Percentiles rank a stretch among this genome's conserved stretches.
Conservation (phyloP, 2,329 filamentous ascomycete genomes). For the Blastomyces parvus region DNA sequence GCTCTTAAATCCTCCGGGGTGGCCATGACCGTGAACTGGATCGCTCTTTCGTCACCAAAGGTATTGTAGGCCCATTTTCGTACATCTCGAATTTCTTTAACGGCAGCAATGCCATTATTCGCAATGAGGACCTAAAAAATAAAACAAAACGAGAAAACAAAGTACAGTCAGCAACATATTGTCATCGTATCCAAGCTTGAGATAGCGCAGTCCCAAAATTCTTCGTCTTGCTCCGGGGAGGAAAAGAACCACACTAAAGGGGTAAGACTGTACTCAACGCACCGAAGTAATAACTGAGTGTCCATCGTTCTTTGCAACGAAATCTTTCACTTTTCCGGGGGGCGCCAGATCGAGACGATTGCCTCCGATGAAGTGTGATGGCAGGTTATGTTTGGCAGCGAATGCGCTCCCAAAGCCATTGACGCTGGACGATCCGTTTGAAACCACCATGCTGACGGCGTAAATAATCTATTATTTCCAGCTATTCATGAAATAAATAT, state of each 20-base stretch:
- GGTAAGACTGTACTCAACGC: slow-evolving; percentile 33
- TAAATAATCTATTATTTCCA: slow-evolving; percentile 1
- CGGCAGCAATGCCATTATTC: slow-evolving; percentile 98
- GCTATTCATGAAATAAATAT: not conserved
- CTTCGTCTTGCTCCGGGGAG: not conserved
- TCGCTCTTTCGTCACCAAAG: slow-evolving; percentile 94
- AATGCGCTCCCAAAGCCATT: slow-evolving; percentile 55
- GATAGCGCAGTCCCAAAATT: not conserved
- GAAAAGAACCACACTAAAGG: not conserved
- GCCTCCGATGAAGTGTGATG: slow-evolving; percentile 93
- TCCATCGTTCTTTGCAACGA: slow-evolving; percentile 77
- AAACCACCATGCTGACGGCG: slow-evolving; percentile 31
- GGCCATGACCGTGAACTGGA: slow-evolving; percentile 99
- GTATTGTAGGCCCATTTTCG: slow-evolving; percentile 99
- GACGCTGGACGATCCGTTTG: slow-evolving; percentile 28
- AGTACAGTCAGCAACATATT: not conserved
- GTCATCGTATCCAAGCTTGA: not conserved
- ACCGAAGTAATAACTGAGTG: slow-evolving; percentile 99
- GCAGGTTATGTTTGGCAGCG: slow-evolving; percentile 70
- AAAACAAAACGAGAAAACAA: not conserved
- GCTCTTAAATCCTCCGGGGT: slow-evolving; percentile 95
- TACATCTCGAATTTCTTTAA: slow-evolving; percentile 98
- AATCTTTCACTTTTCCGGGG: slow-evolving; percentile 87
- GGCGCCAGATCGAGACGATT: slow-evolving; percentile 75
- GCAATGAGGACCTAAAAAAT: slow-evolving; percentile 79